Evolutionary conservation across 108 stramenopile species (phyloP), one percentile per base, ranked within the genome.

Genomic region (Skeletonema marinoi): DNA sequence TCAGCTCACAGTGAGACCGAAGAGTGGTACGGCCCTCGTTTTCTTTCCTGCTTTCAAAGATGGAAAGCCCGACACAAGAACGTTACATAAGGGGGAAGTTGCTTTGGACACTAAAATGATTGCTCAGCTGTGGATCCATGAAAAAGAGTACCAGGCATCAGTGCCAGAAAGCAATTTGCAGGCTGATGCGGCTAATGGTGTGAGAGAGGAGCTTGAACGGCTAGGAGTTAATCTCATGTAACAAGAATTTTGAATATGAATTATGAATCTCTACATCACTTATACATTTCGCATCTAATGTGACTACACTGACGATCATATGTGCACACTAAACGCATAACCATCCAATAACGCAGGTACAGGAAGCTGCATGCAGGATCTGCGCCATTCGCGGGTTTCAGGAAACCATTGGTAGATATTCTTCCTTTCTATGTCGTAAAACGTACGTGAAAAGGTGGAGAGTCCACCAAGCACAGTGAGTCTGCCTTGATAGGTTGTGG

Each of bases 91-190:
- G 73, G 89, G 91, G 11, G 90, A 93, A 70, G 78, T 78, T 12
- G 84, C 86, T 17, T 67, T 69, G 12, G 86, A 86, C 69, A 72
- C 72, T 17, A 93, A 93, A 54, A 86, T 88, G 87, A 93, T 91
- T 56, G 85, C 87, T 17, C 92, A 93, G 69, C 68, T 90, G 65
- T 93, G 92, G 92, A 82, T 88, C 33, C 92, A 93, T 70, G 77
- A 91, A 48, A 48, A 79, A 6, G 66, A 67, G 13, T 93, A 93
- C 44, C 19, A 51, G 3, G 83, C 92, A 9, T 78, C 74, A 46
- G 79, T 88, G 19, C 92, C 92, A 33, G 65, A 68, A 8, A 87
- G 87, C 1, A 93, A 93, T 77, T 68, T 66, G 17, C 89, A 93
- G 54, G 50, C 58, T 32, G 80, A 86, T 46, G 90, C 88, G 16